Evolutionary conservation across 176 grass and related monocot species (phyloP).

Genomic region (Triticum monococcum): DNA sequence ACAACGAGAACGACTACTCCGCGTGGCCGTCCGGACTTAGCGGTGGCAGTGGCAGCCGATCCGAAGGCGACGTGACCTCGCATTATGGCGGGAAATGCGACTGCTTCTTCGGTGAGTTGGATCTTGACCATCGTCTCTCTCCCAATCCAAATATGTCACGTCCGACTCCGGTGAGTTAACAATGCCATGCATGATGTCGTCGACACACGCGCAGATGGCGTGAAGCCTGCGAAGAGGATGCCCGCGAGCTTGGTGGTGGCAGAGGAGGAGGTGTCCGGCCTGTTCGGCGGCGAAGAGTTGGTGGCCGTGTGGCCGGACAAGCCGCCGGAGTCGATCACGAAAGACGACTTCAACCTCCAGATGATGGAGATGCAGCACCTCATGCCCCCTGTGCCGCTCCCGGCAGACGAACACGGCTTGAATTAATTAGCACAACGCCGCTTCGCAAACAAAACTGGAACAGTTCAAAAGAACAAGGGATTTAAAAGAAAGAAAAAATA

Average conservation of each 20-base stretch:
- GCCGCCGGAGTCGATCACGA: slow-evolving; percentile 10
- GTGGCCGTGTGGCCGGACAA: background rate
- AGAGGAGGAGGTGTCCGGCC: background rate
- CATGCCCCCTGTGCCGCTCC: slow-evolving; percentile 7
- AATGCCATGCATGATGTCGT: background rate
- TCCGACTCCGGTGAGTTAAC: background rate
- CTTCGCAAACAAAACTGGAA: background rate
- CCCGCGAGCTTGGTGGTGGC: background rate
- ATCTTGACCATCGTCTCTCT: background rate
- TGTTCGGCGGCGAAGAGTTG: background rate
- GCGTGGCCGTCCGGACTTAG: background rate
- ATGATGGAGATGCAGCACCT: slow-evolving; percentile 22
- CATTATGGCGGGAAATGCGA: background rate
- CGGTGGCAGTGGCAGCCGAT: background rate
- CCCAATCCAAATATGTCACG: background rate
- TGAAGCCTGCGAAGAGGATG: background rate
- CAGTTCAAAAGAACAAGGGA: background rate
- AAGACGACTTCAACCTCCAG: slow-evolving; percentile 23
- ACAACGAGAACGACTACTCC: background rate
- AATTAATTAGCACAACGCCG: background rate
- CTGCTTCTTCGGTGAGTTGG: background rate
- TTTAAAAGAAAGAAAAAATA: background rate
- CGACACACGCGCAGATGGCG: background rate
- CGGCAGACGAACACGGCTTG: background rate
- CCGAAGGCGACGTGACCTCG: background rate